phyloP scores from a whole-genome alignment of 179 eudicot species.

The Beta macrorhiza region DNA sequence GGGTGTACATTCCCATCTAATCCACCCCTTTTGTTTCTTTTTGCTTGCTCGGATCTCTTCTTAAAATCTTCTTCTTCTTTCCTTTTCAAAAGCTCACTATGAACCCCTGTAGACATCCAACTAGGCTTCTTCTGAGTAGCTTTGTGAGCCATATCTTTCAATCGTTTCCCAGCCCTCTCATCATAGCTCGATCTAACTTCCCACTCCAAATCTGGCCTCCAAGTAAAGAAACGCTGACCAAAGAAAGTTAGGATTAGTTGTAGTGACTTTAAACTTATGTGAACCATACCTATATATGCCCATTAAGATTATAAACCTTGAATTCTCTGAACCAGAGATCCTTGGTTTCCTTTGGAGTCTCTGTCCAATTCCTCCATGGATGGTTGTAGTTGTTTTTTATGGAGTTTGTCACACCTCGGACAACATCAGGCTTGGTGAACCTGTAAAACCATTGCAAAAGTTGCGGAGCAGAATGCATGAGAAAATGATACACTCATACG shows the following conservation, averaged over 20 bases:
- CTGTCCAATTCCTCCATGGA: conserved; percentile 3
- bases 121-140: not conserved
- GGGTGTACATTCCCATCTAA: not conserved
- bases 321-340: not conserved
- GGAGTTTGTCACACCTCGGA: conserved; percentile 5
- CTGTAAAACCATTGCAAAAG: not conserved
- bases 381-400: not conserved
- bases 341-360: not conserved
- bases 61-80: conserved; percentile 2
- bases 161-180: not conserved
- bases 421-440: conserved; percentile 7
- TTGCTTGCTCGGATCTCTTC: conserved; percentile 1
- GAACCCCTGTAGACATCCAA: not conserved
- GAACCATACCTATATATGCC: not conserved
- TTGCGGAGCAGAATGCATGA: not conserved
- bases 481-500: not conserved
- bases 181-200: conserved; percentile 1
- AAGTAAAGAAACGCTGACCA: not conserved
- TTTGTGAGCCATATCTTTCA: conserved; percentile 1
- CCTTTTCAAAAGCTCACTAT: conserved; percentile 1
- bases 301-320: not conserved
- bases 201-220: not conserved
- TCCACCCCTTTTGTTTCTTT: not conserved
- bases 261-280: not conserved
- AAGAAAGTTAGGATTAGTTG: not conserved